Conservation (phyloP, 768 basidiomycete genomes). For the Tulasnella sp. region DNA sequence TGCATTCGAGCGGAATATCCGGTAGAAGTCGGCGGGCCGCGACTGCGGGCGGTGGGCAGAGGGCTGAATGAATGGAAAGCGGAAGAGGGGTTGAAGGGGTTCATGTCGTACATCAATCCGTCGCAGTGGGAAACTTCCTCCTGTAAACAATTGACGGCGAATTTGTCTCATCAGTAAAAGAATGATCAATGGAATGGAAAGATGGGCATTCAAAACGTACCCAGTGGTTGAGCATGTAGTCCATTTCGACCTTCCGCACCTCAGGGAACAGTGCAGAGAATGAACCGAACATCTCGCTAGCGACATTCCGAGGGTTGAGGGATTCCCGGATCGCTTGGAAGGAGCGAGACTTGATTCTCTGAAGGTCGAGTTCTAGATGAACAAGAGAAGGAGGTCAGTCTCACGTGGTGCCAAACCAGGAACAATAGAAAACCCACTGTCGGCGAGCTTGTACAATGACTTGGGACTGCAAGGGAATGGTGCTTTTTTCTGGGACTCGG, state of each 20-base stretch:
- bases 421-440: slow-evolving; percentile 5
- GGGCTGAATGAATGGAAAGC: not conserved
- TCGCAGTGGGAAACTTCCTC: slow-evolving; percentile 20
- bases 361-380: slow-evolving; percentile 13
- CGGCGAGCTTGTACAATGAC: slow-evolving; percentile 17
- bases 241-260: slow-evolving; percentile 14
- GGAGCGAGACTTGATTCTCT: slow-evolving; percentile 1
- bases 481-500: slow-evolving; percentile 7
- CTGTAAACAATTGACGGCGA: slow-evolving; percentile 2
- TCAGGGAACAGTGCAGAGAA: slow-evolving; percentile 18
- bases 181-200: not conserved
- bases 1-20: slow-evolving; percentile 6
- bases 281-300: slow-evolving; percentile 6
- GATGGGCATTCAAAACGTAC: not conserved
- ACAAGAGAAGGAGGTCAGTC: not conserved
- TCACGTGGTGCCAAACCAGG: not conserved
- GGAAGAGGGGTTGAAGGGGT: slow-evolving; percentile 16
- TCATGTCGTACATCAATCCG: slow-evolving; percentile 17
- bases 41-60: not conserved
- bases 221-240: slow-evolving; percentile 19
- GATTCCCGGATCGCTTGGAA: slow-evolving; percentile 18
- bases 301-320: slow-evolving; percentile 14
- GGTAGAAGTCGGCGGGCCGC: not conserved
- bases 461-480: slow-evolving; percentile 15
- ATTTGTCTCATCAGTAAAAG: not conserved